These are phyloP conservation scores for Claviceps paspali DNA, from an alignment of 2,329 filamentous ascomycete genomes.

Conservation along the genomic window DNA sequence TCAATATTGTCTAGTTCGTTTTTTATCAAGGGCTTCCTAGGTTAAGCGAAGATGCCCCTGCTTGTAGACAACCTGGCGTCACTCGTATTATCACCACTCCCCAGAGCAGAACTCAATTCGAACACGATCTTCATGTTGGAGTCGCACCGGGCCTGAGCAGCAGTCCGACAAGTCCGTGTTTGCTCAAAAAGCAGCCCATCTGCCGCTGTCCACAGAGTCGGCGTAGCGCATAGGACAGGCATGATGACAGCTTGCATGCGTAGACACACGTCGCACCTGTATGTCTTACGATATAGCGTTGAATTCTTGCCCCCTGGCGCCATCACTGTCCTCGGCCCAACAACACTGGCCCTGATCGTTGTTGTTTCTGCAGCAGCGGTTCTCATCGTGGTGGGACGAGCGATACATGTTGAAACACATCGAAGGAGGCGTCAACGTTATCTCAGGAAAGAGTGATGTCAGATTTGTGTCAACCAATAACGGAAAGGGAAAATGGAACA, in stretches of 20 bases:
- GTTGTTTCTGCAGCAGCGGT: background rate
- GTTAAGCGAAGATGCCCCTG: background rate
- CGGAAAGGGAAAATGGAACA: background rate
- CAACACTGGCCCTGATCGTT: too few relatives aligned
- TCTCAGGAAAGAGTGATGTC: background rate
- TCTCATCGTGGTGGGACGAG: background rate
- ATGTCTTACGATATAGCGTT: background rate
- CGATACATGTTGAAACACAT: conserved; percentile 9
- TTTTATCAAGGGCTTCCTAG: too few relatives aligned
- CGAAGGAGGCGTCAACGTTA: conserved; percentile 1
- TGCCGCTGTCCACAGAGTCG: background rate
- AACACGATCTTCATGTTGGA: background rate
- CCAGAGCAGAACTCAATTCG: too few relatives aligned
- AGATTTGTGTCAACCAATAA: background rate
- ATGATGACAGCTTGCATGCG: too few relatives aligned
- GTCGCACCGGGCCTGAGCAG: too few relatives aligned
- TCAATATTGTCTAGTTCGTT: too few relatives aligned
- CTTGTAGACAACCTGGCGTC: background rate
- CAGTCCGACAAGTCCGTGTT: too few relatives aligned
- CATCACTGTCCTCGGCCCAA: too few relatives aligned
- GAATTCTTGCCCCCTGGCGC: too few relatives aligned
- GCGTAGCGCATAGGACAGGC: background rate
- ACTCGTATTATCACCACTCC: too few relatives aligned
- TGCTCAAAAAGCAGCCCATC: background rate
- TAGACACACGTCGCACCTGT: background rate